Conservation (phyloP, 805 yeast genomes). For the Candida jianshihensis region DNA sequence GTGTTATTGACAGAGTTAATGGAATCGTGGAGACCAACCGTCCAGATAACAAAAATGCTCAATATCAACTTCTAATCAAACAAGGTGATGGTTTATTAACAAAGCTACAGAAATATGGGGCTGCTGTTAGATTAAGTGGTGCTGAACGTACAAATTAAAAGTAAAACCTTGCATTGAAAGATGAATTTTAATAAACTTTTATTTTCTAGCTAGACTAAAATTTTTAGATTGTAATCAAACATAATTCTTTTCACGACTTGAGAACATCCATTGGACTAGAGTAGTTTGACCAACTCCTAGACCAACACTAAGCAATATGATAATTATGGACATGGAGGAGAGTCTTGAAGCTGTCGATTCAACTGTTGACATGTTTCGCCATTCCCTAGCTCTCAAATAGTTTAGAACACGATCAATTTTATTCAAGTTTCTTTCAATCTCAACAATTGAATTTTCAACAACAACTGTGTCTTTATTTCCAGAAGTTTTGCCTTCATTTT, state of each 20-base stretch:
- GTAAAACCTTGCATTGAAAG: background rate
- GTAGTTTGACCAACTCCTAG: constrained; percentile 73
- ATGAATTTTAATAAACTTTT: background rate
- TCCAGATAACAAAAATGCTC: constrained; percentile 93
- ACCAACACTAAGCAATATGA: constrained; percentile 66
- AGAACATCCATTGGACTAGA: constrained; percentile 79
- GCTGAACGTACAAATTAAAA: constrained; percentile 48
- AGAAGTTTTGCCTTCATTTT: constrained; percentile 24
- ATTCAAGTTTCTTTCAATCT: constrained; percentile 52
- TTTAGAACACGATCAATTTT: constrained; percentile 58
- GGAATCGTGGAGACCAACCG: constrained; percentile 94
- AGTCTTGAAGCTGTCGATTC: constrained; percentile 71
- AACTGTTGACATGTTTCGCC: constrained; percentile 93
- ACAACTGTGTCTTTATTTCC: constrained; percentile 42
- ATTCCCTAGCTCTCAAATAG: constrained; percentile 92
- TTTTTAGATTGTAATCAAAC: constrained; percentile 22
- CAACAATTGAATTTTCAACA: constrained; percentile 47
- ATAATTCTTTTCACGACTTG: constrained; percentile 34
- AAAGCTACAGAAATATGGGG: constrained; percentile 92
- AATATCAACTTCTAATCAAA: constrained; percentile 80
- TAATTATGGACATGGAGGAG: constrained; percentile 67
- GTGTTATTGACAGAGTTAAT: constrained; percentile 92
- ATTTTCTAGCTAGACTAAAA: background rate
- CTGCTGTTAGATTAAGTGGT: constrained; percentile 93
- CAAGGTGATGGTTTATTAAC: constrained; percentile 91